phyloP scores from a whole-genome alignment of 805 yeast genomes.

The Naumovozyma castellii region DNA sequence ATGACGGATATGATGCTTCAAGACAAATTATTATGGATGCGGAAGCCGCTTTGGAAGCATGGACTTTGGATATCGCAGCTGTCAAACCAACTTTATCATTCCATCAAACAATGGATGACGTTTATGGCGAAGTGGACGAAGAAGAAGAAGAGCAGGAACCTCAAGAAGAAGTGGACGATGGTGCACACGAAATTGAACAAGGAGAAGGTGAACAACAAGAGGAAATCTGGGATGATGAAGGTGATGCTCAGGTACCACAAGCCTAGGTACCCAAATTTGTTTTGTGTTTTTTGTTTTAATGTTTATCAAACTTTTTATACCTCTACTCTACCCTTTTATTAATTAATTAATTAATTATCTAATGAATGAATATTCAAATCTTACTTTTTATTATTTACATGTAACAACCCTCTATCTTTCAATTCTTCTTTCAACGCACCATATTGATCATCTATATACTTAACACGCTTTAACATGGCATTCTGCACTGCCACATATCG shows the following conservation, averaged over 20 bases:
- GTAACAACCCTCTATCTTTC: constrained; percentile 10
- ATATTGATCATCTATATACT: constrained; percentile 16
- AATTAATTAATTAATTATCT: background rate
- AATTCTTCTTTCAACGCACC: constrained; percentile 26
- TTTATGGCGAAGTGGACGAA: constrained; percentile 41
- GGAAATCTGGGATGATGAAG: constrained; percentile 3
- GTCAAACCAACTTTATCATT: constrained; percentile 88
- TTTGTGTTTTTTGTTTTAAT: background rate
- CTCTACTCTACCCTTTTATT: background rate
- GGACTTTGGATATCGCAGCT: constrained; percentile 94
- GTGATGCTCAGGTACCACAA: constrained; percentile 2
- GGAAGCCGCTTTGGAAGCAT: constrained; percentile 86
- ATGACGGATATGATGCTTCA: constrained; percentile 96
- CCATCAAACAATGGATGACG: constrained; percentile 64
- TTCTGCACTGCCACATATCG: constrained; percentile 17
- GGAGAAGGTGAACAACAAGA: constrained; percentile 8
- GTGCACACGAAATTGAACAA: constrained; percentile 3
- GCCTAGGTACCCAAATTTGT: background rate
- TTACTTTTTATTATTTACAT: background rate
- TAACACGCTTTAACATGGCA: constrained; percentile 24
- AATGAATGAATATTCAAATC: background rate
- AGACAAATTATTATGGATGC: constrained; percentile 96
- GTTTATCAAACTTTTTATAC: background rate
- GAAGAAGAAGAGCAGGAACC: constrained; percentile 32
- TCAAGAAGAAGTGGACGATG: constrained; percentile 10